A percentile compares a stretch with the other conserved stretches of the same genome.
Evolutionary conservation across 108 stramenopile genomes (phyloP).

Genomic region (Pseudonitzschia multiseries): DNA sequence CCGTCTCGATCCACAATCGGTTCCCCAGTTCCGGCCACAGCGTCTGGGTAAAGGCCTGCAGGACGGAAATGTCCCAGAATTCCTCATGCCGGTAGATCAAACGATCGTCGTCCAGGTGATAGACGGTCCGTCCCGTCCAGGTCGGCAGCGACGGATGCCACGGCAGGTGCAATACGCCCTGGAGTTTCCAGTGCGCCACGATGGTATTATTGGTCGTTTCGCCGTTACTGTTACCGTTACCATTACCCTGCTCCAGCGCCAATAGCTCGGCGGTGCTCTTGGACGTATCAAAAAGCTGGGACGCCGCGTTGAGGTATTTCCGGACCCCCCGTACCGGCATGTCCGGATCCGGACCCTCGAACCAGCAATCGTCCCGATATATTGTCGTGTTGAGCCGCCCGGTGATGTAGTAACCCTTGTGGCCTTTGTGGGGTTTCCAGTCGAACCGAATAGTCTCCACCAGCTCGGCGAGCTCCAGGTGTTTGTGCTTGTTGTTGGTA

Average conservation of each 20-base stretch:
- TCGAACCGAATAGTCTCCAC: conserved; percentile 35
- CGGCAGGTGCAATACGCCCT: conserved; percentile 65
- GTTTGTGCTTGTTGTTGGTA: conserved; percentile 5
- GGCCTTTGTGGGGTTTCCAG: conserved; percentile 35
- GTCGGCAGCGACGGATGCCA: conserved; percentile 70
- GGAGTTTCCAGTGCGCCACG: conserved; percentile 56
- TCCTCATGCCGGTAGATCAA: conserved; percentile 67
- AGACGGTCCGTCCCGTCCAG: conserved; percentile 65
- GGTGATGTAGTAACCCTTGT: conserved; percentile 87
- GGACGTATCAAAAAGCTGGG: conserved; percentile 65
- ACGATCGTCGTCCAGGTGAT: conserved; percentile 64
- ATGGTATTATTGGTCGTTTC: conserved; percentile 19
- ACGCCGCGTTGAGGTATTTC: conserved; percentile 79
- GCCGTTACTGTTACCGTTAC: background rate
- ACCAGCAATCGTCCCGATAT: conserved; percentile 80
- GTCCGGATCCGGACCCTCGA: conserved; percentile 87
- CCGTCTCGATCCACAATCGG: conserved; percentile 26
- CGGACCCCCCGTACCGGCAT: conserved; percentile 84
- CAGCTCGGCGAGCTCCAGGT: conserved; percentile 12
- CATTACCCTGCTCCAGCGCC: conserved; percentile 22
- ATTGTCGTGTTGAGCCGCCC: conserved; percentile 71
- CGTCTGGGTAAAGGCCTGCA: conserved; percentile 72
- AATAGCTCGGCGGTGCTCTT: conserved; percentile 55
- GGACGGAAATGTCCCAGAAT: conserved; percentile 74
- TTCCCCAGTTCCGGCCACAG: conserved; percentile 48